Percentiles rank a stretch among this genome's conserved stretches.
Conservation (phyloP, 1,139 yeast genomes). For the Torulaspora pretoriensis region DNA sequence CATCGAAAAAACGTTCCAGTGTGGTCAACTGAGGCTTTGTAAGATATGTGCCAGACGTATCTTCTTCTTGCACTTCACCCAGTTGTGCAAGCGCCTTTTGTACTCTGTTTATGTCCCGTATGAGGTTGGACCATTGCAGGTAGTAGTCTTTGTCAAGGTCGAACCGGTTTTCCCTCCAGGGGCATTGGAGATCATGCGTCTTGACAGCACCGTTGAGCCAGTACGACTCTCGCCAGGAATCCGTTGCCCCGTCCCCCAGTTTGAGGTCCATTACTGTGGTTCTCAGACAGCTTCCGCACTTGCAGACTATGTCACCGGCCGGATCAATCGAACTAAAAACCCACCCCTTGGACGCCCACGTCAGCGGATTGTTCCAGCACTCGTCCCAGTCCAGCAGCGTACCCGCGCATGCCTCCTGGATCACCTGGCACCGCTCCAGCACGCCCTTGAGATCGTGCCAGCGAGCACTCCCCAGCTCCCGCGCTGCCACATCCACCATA, state of each 20-base stretch:
- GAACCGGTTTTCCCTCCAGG: conserved; percentile 17
- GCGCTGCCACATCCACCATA: conserved; percentile 10
- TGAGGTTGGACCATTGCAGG: conserved; percentile 15
- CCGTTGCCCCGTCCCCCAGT: background rate
- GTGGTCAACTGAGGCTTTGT: conserved; percentile 2
- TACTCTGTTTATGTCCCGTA: conserved; percentile 16
- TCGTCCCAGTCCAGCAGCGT: conserved; percentile 19
- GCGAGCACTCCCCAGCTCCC: conserved; percentile 10
- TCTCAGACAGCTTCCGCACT: conserved; percentile 18
- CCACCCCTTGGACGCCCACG: conserved; percentile 25
- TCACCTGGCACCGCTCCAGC: conserved; percentile 8
- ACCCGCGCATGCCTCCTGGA: conserved; percentile 12
- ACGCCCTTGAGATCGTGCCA: conserved; percentile 14
- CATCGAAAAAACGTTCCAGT: conserved; percentile 7
- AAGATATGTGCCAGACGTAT: background rate
- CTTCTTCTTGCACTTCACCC: background rate
- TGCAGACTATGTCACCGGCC: conserved; percentile 6
- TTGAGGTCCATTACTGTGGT: conserved; percentile 14
- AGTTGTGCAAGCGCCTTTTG: background rate
- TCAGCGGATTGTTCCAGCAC: conserved; percentile 19
- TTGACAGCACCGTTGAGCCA: conserved; percentile 9
- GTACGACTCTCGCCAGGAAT: conserved; percentile 11
- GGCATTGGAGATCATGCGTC: conserved; percentile 14
- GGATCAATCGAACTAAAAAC: conserved; percentile 2
- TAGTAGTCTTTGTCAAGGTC: conserved; percentile 16